Base-by-base conservation (phyloP, 345 rosid genomes). In the Eucalyptus pauciflora region DNA sequence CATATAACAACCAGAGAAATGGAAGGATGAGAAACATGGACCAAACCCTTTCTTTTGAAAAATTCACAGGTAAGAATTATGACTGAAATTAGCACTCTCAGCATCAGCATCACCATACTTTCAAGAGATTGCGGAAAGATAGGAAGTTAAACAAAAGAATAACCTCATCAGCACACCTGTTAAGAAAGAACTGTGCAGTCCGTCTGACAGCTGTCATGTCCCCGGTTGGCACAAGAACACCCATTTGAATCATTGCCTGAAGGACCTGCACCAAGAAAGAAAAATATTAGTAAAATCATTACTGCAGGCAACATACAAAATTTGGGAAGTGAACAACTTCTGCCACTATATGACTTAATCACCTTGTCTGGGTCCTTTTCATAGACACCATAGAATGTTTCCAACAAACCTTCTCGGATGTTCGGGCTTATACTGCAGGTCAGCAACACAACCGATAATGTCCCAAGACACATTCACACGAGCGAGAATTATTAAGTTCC, bases 201-300 rank as follows among this genome's bases (percentile, higher is more conserved):
- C 99, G 92, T 91, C 98, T 94, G 90, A 98, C 95, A 88, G 99
- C 98, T 85, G 99, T 98, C 95, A 95, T 93, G 91, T 98, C 99
- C 89, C 99, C 99, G 54, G 99, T 98, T 85, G 99, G 99, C 80
- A 98, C 99, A 91, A 98, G 99, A 88, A 98, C 99, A 88, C 99
- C 99, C 99, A 98, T 98, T 93, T 96, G 99, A 92, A 96, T 88
- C 99, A 96, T 96, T 89, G 99, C 95, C 90, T 96, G 93, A 91
- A 98, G 96, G 90, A 98, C 99, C 98, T 96, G 92, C 85, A 89
- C 56, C 60, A 89, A 88, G 18, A 76, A 76, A 58, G 22, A 20
- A 79, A 41, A 20, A 31, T 48, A 46, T 71, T 87, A 88, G 87
- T 20, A 76, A 69, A 45, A 87, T 87, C 54, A 29, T 64, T 71